phyloP scores from a whole-genome alignment of 164 flowering plant genomes.

The Pachysandra terminalis region DNA sequence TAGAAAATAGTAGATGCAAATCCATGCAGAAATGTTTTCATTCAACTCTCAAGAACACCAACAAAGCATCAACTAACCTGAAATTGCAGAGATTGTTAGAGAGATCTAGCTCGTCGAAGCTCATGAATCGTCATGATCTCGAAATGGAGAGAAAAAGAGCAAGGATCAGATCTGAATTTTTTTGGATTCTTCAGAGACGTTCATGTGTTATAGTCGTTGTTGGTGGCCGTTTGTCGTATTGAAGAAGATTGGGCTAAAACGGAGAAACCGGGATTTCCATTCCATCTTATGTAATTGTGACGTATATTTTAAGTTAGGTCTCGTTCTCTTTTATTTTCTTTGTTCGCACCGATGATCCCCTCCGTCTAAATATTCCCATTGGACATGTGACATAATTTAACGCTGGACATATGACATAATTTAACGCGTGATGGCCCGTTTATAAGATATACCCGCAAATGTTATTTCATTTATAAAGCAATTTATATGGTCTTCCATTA shows the following conservation, averaged over 20 bases:
- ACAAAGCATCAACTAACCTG: not conserved
- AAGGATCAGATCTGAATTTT: not conserved
- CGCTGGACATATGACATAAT: no score
- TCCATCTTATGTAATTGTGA: not conserved
- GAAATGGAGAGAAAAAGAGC: not conserved
- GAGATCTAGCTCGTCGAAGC: not conserved
- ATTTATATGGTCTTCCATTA: no score
- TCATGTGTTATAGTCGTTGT: not conserved
- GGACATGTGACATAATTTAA: no score
- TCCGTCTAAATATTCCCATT: no score
- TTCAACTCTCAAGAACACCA: not conserved
- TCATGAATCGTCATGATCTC: not conserved
- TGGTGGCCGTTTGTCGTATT: not conserved
- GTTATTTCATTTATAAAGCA: no score
- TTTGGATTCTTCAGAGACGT: not conserved
- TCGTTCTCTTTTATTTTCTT: no score
- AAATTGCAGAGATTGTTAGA: conserved; percentile 1
- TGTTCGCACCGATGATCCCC: no score
- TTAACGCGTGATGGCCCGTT: no score
- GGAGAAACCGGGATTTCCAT: not conserved
- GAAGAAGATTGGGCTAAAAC: not conserved
- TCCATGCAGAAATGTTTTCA: not conserved
- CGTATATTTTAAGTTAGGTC: no score
- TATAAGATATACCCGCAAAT: no score
- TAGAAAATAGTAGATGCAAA: not conserved